Conservation (phyloP, 768 basidiomycete species). For the Psilocybe azurescens region DNA sequence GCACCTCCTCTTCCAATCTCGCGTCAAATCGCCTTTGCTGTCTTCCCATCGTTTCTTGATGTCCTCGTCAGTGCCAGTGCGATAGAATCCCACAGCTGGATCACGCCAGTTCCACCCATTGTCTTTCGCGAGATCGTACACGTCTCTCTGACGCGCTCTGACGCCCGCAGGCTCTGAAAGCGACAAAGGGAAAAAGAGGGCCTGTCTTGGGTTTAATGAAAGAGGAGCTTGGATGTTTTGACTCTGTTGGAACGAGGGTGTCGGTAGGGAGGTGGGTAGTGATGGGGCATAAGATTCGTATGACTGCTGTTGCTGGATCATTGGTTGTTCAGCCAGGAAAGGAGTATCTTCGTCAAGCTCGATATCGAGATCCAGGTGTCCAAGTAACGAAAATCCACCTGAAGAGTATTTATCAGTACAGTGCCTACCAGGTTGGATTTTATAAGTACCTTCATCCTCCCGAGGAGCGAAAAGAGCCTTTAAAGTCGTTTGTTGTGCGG, state of each 20-base stretch:
- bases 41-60: slow-evolving; percentile 75
- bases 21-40: slow-evolving; percentile 68
- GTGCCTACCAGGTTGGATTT: too few relatives aligned
- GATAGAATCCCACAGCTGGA: slow-evolving; percentile 47
- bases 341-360: slow-evolving; percentile 68
- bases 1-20: slow-evolving; percentile 78
- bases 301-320: slow-evolving; percentile 1
- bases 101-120: slow-evolving; percentile 55
- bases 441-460: slow-evolving; percentile 59
- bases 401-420: neutral
- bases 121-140: slow-evolving; percentile 53
- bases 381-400: slow-evolving; percentile 79
- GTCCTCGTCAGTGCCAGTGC: slow-evolving; percentile 60
- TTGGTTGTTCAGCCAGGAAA: slow-evolving; percentile 24
- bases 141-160: slow-evolving; percentile 46
- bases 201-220: slow-evolving; percentile 55
- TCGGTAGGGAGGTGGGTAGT: slow-evolving; percentile 10
- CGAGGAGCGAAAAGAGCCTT: slow-evolving; percentile 79
- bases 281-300: slow-evolving; percentile 7
- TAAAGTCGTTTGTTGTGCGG: slow-evolving; percentile 39
- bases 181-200: slow-evolving; percentile 67
- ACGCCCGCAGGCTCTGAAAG: slow-evolving; percentile 25
- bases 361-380: slow-evolving; percentile 74
- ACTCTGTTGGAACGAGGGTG: slow-evolving; percentile 20
- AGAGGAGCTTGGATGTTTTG: slow-evolving; percentile 32